Conservation (phyloP, 2,329 filamentous ascomycete genomes). For the Cordyceps militaris region DNA sequence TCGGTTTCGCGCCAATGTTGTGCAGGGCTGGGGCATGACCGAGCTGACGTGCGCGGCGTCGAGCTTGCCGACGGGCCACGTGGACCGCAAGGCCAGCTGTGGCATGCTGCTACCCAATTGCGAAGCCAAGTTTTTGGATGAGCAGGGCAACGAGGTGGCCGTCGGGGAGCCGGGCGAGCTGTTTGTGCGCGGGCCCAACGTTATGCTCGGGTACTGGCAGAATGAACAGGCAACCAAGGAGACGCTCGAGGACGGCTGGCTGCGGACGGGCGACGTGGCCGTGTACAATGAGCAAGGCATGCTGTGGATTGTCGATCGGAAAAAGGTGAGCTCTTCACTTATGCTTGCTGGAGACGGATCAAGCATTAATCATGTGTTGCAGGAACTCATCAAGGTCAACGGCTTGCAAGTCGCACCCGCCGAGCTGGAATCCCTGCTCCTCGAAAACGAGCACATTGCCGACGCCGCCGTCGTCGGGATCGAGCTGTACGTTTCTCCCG, state of each 20-base stretch:
- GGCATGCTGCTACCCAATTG: conserved; percentile 47
- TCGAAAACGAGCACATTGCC: conserved; percentile 44
- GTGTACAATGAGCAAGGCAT: conserved; percentile 38
- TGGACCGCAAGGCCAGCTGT: conserved; percentile 38
- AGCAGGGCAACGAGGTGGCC: conserved; percentile 42
- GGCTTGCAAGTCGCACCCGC: conserved; percentile 54
- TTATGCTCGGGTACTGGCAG: conserved; percentile 53
- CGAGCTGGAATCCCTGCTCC: conserved; percentile 45
- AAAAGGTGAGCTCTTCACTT: conserved; percentile 31
- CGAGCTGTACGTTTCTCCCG: conserved; percentile 29
- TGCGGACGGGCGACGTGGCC: conserved; percentile 53
- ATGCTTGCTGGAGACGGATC: neutral
- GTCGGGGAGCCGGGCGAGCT: conserved; percentile 46
- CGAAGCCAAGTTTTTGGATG: conserved; percentile 46
- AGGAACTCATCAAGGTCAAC: conserved; percentile 55
- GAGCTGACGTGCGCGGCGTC: conserved; percentile 40
- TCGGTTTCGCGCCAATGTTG: conserved; percentile 31
- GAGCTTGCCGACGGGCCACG: conserved; percentile 29
- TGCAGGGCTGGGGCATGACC: conserved; percentile 57
- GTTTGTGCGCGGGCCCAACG: conserved; percentile 46
- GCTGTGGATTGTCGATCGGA: conserved; percentile 42
- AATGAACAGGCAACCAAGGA: conserved; percentile 48
- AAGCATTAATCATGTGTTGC: conserved; percentile 13
- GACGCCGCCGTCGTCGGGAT: conserved; percentile 51
- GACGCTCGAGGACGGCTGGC: conserved; percentile 47